Conservation (phyloP, 148 eudicot species). For the Rhododendron williamsianum region DNA sequence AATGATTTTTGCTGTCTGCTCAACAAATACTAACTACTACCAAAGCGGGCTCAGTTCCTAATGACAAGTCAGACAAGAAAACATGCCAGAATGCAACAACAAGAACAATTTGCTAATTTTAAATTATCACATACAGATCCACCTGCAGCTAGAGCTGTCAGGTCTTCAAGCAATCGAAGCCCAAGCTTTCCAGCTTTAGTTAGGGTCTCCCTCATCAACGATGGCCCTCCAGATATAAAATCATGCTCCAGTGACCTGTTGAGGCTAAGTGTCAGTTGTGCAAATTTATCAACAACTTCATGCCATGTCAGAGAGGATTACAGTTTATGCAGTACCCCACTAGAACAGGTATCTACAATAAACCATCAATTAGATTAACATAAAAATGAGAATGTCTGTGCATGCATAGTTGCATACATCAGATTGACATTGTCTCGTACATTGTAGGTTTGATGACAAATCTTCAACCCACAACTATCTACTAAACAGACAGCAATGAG, state of each 20-base stretch:
- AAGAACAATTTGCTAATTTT: slow-evolving; percentile 12
- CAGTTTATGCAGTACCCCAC: background rate
- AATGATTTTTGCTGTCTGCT: background rate
- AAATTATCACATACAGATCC: slow-evolving; percentile 97
- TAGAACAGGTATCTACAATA: background rate
- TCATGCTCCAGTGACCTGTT: slow-evolving; percentile 60
- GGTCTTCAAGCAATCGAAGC: slow-evolving; percentile 87
- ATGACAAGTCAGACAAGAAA: background rate
- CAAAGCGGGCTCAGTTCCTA: slow-evolving; percentile 3
- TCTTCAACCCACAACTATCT: background rate
- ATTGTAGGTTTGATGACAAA: background rate
- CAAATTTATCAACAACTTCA: background rate
- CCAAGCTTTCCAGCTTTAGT: slow-evolving; percentile 82
- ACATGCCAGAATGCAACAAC: background rate
- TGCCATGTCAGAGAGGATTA: slow-evolving; percentile 6
- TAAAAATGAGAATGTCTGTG: background rate
- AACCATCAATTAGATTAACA: background rate
- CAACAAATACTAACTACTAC: background rate
- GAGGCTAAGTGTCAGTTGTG: slow-evolving; percentile 8
- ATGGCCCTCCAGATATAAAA: slow-evolving; percentile 42
- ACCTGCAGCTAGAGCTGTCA: slow-evolving; percentile 99
- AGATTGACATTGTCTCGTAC: background rate
- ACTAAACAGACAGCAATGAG: background rate
- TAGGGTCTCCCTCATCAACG: slow-evolving; percentile 60
- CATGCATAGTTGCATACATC: background rate